phyloP scores from a whole-genome alignment of 306 rosid species.

The Fragaria nilgerrensis region DNA sequence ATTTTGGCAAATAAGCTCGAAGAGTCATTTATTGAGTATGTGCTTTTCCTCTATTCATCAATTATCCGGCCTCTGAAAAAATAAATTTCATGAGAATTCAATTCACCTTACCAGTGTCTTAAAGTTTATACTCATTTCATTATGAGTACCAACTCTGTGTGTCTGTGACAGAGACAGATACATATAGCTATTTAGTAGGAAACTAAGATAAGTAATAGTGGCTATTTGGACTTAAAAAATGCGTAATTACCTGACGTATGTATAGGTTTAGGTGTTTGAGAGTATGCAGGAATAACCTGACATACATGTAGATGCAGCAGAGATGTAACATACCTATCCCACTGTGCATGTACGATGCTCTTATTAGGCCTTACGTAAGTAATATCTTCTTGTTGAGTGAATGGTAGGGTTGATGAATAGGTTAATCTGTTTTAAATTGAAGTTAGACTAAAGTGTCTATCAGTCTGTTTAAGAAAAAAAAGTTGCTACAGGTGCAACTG shows the following conservation, averaged over 20 bases:
- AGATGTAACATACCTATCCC: not conserved
- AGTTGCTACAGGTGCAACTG: not conserved
- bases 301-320: not conserved
- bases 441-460: not conserved
- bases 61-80: constrained; percentile 16
- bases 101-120: not conserved
- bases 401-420: not conserved
- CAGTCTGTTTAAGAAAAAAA: not conserved
- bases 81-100: constrained; percentile 1
- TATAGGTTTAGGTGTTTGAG: not conserved
- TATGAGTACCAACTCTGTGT: not conserved
- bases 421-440: not conserved
- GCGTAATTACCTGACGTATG: not conserved
- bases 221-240: not conserved
- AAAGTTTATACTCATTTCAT: not conserved
- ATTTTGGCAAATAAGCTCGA: constrained; percentile 77
- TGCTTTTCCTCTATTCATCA: constrained; percentile 18
- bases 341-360: not conserved
- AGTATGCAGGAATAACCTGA: not conserved
- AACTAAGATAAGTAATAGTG: not conserved
- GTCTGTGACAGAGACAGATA: not conserved
- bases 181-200: not conserved
- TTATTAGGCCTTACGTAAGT: not conserved
- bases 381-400: not conserved
- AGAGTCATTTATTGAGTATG: constrained; percentile 94